Conservation (phyloP, 2,329 filamentous ascomycete genomes). For the Phyllachora maydis region DNA sequence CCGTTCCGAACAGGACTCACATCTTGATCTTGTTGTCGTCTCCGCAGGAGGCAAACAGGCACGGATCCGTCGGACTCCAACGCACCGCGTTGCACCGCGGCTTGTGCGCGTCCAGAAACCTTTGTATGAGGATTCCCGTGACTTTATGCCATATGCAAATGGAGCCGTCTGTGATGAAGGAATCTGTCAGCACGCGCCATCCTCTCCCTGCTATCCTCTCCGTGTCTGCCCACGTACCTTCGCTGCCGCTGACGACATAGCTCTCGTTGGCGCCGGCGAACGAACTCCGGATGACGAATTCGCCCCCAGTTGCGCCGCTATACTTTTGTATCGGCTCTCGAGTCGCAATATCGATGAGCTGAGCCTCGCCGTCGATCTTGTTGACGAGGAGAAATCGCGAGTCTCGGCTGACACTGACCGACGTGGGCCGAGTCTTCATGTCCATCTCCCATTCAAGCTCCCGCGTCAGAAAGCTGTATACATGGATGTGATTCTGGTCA, state of each 20-base stretch:
- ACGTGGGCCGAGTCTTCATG: constrained; percentile 50
- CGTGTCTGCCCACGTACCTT: constrained; percentile 43
- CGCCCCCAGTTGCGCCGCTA: constrained; percentile 51
- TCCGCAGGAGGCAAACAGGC: constrained; percentile 76
- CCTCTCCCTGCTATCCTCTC: too few relatives aligned
- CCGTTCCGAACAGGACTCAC: constrained; percentile 27
- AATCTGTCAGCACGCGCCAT: too few relatives aligned
- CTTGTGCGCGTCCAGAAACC: constrained; percentile 52
- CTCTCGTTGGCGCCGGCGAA: constrained; percentile 86
- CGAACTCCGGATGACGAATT: constrained; percentile 59
- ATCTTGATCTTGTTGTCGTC: constrained; percentile 76
- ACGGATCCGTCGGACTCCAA: constrained; percentile 71
- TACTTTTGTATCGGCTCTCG: constrained; percentile 55
- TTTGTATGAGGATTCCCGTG: constrained; percentile 56
- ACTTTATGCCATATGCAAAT: constrained; percentile 86
- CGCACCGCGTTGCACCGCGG: constrained; percentile 68
- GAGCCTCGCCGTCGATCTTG: constrained; percentile 54
- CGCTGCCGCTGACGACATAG: constrained; percentile 80
- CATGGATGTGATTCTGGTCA: constrained; percentile 46
- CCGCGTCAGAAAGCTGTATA: constrained; percentile 62
- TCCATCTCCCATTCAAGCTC: constrained; percentile 58
- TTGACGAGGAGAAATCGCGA: constrained; percentile 70
- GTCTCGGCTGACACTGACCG: constrained; percentile 62
- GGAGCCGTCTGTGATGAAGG: constrained; percentile 37
- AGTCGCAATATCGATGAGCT: constrained; percentile 58